Percentiles rank a stretch among this genome's conserved stretches.
phyloP scores from a whole-genome alignment of 192 early-diverging fungal genomes.

The Coemansia sp. region DNA sequence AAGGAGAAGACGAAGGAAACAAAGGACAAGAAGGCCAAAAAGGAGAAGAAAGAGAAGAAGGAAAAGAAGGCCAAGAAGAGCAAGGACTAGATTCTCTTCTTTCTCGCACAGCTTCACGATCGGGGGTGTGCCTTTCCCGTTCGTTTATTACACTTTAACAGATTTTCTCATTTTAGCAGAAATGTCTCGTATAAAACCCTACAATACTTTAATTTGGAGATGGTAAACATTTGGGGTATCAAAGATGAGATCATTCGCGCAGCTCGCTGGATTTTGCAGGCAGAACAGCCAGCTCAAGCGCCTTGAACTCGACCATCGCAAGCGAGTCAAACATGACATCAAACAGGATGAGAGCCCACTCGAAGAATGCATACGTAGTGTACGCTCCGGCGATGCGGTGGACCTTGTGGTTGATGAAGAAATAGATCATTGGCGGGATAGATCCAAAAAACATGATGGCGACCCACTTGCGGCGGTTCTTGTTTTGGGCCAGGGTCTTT shows the following conservation, averaged over 20 bases:
- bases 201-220: too few species aligned
- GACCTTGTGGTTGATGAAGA: conserved; percentile 78
- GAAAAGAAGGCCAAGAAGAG: conserved; percentile 42
- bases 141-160: not conserved
- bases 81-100: conserved; percentile 21
- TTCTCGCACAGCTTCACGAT: not conserved
- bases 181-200: too few species aligned
- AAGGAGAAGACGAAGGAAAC: conserved; percentile 46
- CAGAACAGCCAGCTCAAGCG: conserved; percentile 45
- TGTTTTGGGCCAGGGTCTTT: conserved; percentile 40
- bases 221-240: not conserved
- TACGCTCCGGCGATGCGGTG: conserved; percentile 74
- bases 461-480: conserved; percentile 54
- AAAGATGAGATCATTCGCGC: conserved; percentile 20
- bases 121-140: not conserved
- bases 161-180: too few species aligned
- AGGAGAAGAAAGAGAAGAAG: conserved; percentile 45
- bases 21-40: conserved; percentile 39
- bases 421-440: conserved; percentile 74
- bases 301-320: conserved; percentile 65
- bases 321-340: conserved; percentile 77
- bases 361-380: conserved; percentile 79
- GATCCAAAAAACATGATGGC: conserved; percentile 66
- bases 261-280: conserved; percentile 41
- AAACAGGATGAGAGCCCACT: conserved; percentile 79